Percentiles rank a stretch among this genome's conserved stretches.
Conservation (phyloP, 768 basidiomycete genomes). For the Lentinula edodes region DNA sequence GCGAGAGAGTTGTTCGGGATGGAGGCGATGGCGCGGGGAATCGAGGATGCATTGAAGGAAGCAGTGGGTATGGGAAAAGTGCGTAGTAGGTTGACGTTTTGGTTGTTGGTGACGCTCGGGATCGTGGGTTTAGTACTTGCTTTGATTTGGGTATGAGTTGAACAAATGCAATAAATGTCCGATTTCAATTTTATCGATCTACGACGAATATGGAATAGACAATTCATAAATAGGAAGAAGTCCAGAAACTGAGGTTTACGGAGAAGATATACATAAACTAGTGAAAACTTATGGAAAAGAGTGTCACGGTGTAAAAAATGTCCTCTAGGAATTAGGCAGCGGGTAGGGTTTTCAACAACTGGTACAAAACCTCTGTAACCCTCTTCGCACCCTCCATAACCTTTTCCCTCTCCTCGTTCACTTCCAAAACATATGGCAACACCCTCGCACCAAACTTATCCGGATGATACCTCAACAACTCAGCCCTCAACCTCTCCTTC, state of each 20-base stretch:
- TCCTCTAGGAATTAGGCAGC: neutral
- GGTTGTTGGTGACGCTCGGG: constrained; percentile 5
- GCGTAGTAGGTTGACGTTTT: constrained; percentile 1
- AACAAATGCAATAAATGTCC: too few species aligned
- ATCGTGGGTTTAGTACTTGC: neutral
- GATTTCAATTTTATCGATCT: too few species aligned
- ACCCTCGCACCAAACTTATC: constrained; percentile 2
- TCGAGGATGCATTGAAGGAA: constrained; percentile 51
- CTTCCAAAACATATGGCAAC: neutral
- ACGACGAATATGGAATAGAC: too few species aligned
- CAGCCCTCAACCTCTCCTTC: neutral
- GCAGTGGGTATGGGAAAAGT: constrained; percentile 53
- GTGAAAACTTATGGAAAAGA: too few species aligned
- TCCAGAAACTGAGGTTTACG: too few species aligned
- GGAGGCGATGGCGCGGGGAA: constrained; percentile 60
- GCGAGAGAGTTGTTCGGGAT: constrained; percentile 69
- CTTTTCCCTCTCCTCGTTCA: neutral
- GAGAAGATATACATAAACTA: too few species aligned
- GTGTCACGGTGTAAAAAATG: neutral
- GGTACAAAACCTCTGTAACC: neutral
- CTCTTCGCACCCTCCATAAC: neutral
- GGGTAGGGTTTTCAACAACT: neutral
- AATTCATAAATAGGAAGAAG: too few species aligned
- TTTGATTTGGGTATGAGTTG: neutral
- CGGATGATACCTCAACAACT: constrained; percentile 1